Percentiles rank a stretch among this genome's conserved stretches.
These are phyloP conservation scores for Paramecium sexaurelia DNA, from an alignment of 73 alveolate genomes.

Conservation along the genomic window DNA sequence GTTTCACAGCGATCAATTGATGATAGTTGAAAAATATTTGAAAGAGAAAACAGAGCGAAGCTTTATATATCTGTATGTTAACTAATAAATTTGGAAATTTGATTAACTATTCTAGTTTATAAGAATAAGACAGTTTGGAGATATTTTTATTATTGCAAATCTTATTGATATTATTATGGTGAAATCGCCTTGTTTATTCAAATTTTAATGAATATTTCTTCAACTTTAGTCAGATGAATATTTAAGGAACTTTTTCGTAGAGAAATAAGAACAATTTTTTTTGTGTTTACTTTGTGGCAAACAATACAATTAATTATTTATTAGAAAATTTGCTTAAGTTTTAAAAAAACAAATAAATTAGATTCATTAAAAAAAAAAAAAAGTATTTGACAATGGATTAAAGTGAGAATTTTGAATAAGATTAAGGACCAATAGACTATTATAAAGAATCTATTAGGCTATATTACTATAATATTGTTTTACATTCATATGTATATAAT, in stretches of 20 bases:
- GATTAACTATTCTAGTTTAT: background rate
- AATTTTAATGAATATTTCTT: background rate
- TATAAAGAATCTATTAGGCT: slow-evolving; percentile 25
- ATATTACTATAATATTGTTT: slow-evolving; percentile 28
- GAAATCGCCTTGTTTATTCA: background rate
- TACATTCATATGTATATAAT: slow-evolving; percentile 38
- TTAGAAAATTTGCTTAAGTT: background rate
- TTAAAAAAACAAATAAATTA: slow-evolving; percentile 27
- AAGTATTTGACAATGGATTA: background rate
- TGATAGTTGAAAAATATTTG: background rate
- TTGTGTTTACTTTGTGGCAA: slow-evolving; percentile 22
- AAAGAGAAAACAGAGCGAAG: background rate
- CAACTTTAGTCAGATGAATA: too few species aligned
- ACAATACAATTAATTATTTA: slow-evolving; percentile 30
- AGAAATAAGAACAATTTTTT: background rate
- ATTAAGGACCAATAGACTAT: slow-evolving; percentile 36
- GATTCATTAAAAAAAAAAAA: slow-evolving; percentile 17
- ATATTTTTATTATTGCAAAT: background rate
- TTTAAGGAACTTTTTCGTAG: background rate
- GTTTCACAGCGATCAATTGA: background rate
- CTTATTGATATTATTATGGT: background rate
- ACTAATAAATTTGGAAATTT: background rate
- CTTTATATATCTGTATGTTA: background rate
- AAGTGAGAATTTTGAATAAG: slow-evolving; percentile 6
- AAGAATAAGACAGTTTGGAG: background rate